phyloP scores from a whole-genome alignment of 805 yeast species.

The Wickerhamomyces rabaulensis region DNA sequence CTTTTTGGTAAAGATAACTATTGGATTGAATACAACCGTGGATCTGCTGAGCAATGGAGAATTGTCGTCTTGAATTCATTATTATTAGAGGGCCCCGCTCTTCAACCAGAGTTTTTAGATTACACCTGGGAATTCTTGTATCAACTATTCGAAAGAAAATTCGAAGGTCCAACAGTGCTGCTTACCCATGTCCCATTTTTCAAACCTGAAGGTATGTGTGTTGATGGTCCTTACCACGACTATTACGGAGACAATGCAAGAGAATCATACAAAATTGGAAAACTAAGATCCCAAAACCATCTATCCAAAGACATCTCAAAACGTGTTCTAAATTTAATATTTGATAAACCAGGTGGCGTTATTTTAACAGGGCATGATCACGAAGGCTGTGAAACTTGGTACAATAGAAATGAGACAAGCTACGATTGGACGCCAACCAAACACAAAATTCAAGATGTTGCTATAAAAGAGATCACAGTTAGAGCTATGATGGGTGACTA shows the following conservation, averaged over 20 bases:
- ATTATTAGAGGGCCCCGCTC: slow-evolving; percentile 85
- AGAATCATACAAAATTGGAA: slow-evolving; percentile 66
- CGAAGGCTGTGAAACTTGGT: slow-evolving; percentile 80
- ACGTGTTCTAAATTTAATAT: slow-evolving; percentile 64
- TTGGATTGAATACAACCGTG: slow-evolving; percentile 64
- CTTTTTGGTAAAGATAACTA: slow-evolving; percentile 84
- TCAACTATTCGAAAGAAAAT: slow-evolving; percentile 47
- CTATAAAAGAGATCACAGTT: slow-evolving; percentile 75
- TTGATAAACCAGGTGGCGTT: slow-evolving; percentile 76
- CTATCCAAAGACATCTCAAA: slow-evolving; percentile 62
- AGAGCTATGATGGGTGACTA: slow-evolving; percentile 96
- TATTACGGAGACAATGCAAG: slow-evolving; percentile 50
- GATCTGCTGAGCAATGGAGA: slow-evolving; percentile 72
- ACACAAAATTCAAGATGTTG: slow-evolving; percentile 26
- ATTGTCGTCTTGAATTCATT: slow-evolving; percentile 83
- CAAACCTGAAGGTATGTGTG: slow-evolving; percentile 76
- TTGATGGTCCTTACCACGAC: slow-evolving; percentile 75
- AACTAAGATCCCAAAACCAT: slow-evolving; percentile 82
- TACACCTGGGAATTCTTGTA: slow-evolving; percentile 73
- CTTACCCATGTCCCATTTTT: slow-evolving; percentile 88
- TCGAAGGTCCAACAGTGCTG: slow-evolving; percentile 74
- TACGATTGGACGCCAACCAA: slow-evolving; percentile 60
- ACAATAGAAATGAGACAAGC: slow-evolving; percentile 37
- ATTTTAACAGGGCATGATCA: slow-evolving; percentile 95
- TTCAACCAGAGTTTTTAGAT: slow-evolving; percentile 62